phyloP scores from a whole-genome alignment of 1,284 basidiomycete genomes.

The Schizophyllum commune region DNA sequence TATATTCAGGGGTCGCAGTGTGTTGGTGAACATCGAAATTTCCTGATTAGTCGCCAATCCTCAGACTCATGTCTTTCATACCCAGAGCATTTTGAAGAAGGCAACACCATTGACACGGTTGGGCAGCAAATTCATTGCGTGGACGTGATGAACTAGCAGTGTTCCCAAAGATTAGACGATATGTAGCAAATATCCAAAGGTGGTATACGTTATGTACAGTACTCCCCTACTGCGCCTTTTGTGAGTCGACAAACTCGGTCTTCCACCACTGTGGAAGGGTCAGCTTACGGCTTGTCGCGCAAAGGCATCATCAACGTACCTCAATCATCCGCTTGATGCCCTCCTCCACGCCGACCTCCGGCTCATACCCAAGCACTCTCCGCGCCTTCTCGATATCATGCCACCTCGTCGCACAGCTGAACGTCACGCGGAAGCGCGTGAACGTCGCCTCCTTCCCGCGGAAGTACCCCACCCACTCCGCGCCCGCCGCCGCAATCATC shows the following conservation, averaged over 20 bases:
- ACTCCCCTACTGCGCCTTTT: background rate
- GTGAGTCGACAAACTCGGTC: background rate
- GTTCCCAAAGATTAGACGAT: background rate
- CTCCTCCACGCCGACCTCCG: slow-evolving; percentile 84
- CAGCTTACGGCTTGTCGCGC: too few species aligned
- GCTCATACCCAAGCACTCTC: slow-evolving; percentile 88
- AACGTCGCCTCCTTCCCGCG: slow-evolving; percentile 82
- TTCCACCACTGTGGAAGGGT: background rate
- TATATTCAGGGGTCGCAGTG: too few species aligned
- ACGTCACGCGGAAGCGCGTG: slow-evolving; percentile 82
- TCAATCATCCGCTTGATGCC: slow-evolving; percentile 77
- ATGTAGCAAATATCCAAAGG: background rate
- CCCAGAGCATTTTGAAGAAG: too few species aligned
- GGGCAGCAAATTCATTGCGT: too few species aligned
- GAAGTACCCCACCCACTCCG: slow-evolving; percentile 74
- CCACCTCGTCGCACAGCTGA: slow-evolving; percentile 70
- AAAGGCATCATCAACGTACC: slow-evolving; percentile 31
- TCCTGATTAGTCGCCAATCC: too few species aligned
- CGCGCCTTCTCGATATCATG: slow-evolving; percentile 96
- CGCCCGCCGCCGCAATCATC: slow-evolving; percentile 59
- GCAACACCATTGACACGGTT: too few species aligned
- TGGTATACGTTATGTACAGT: background rate
- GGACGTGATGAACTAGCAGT: background rate
- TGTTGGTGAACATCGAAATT: too few species aligned
- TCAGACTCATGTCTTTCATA: too few species aligned